Evolutionary conservation across 208 protist species (phyloP).

Genomic region (Acanthamoeba sp.): DNA sequence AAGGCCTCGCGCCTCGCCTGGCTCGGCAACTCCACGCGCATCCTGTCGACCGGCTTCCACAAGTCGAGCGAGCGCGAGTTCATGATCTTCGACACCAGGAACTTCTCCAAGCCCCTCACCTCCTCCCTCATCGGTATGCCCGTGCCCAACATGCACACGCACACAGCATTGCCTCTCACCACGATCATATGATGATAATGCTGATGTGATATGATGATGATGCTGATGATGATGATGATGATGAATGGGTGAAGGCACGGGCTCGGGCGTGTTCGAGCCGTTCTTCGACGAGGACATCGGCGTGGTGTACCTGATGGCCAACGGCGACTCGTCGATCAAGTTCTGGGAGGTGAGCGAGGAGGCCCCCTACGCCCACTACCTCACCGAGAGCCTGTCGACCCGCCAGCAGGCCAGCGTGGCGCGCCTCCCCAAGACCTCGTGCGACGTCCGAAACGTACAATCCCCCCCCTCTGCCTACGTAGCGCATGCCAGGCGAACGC

Average conservation of each 20-base stretch:
- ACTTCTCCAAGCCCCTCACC: conserved; percentile 81
- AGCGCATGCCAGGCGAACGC: too few species aligned
- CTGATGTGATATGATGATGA: conserved; percentile 6
- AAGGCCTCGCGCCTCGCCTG: conserved; percentile 69
- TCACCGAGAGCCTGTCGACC: conserved; percentile 53
- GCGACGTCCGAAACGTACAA: conserved; percentile 71
- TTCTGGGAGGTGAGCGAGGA: conserved; percentile 69
- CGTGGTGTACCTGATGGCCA: conserved; percentile 80
- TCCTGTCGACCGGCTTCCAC: conserved; percentile 80
- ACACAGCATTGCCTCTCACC: too few species aligned
- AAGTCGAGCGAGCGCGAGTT: conserved; percentile 84
- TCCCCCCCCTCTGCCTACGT: neutral
- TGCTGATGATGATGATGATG: too few species aligned
- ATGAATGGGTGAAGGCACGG: conserved; percentile 80
- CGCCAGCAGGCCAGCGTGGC: conserved; percentile 74
- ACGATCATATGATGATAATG: too few species aligned
- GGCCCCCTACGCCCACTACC: conserved; percentile 69
- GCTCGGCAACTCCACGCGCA: conserved; percentile 63
- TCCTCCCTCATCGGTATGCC: conserved; percentile 30
- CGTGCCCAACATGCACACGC: neutral
- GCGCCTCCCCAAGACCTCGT: conserved; percentile 75
- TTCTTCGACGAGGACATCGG: conserved; percentile 85
- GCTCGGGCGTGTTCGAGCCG: conserved; percentile 83
- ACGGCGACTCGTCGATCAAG: conserved; percentile 65
- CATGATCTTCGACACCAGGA: conserved; percentile 74